These are phyloP conservation scores for Schwanniomyces pseudopolymorphus DNA, from an alignment of 805 yeast genomes.

Conservation along the genomic window DNA sequence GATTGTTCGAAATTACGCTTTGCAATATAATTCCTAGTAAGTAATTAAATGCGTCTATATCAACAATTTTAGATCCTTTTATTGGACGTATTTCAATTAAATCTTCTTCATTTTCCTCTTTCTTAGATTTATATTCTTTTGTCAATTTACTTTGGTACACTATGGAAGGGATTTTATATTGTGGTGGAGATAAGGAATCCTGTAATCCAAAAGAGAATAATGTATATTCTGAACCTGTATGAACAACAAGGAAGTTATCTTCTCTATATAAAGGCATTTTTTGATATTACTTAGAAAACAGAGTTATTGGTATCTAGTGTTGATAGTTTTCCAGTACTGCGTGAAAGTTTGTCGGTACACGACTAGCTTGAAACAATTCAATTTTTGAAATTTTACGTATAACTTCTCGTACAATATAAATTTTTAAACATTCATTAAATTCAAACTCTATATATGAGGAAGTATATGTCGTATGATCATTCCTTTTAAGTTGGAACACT, in stretches of 20 bases:
- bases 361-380: not conserved
- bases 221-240: slow-evolving; percentile 78
- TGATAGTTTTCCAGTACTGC: not conserved
- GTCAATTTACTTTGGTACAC: slow-evolving; percentile 53
- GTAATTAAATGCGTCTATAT: slow-evolving; percentile 70
- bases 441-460: not conserved
- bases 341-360: not conserved
- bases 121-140: slow-evolving; percentile 38
- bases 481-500: slow-evolving; percentile 17
- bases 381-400: too few species aligned
- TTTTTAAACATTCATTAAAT: not conserved
- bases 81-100: slow-evolving; percentile 60
- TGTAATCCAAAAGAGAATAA: slow-evolving; percentile 81
- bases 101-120: slow-evolving; percentile 21
- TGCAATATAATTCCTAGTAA: slow-evolving; percentile 48
- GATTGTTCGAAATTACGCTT: slow-evolving; percentile 36
- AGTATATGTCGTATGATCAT: not conserved
- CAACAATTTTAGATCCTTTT: slow-evolving; percentile 57
- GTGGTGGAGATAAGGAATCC: slow-evolving; percentile 71
- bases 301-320: not conserved
- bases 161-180: slow-evolving; percentile 70
- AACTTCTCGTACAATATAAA: too few species aligned
- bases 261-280: slow-evolving; percentile 46
- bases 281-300: not conserved
- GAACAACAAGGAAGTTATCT: slow-evolving; percentile 54